Base-by-base conservation (phyloP, 805 yeast species). In the Pichia ethanolica region DNA sequence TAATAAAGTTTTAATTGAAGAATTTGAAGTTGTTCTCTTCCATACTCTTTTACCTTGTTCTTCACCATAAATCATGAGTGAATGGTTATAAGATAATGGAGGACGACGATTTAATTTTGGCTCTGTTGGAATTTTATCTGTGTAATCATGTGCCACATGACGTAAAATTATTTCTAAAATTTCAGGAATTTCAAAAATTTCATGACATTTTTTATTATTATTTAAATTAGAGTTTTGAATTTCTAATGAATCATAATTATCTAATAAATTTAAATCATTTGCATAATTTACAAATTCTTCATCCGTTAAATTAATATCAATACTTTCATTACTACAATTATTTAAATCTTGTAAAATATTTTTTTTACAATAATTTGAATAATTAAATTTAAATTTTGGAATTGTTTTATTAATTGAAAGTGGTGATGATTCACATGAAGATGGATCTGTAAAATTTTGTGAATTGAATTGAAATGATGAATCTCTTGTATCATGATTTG, bases 141-240 rank as follows among this genome's bases (percentile, higher is more conserved):
- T 42, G 45, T 60, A 65, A 52, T 73, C 77, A 28, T 68, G 64
- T 49, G 84, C 89, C n/a, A 84, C 83, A 60, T 71, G 79, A 28
- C 70, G 67, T 26, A 87, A 65, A 11, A 89, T 85, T 48, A 73
- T 71, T 52, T 71, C 65, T 13, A 89, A 70, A 46, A 89, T 82
- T 63, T 89, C 97, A 0, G 96, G 96, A 35, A 84, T 81, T 45
- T 73, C 71, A 59, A 89, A 84, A 8, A 89, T 83, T 13, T 34
- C 13, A 33, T 52, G 51, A 10, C 11, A 5, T 26, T 34, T 9
- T 5, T 33, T 42, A 13, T 33, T 8, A 25, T 20, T 38, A n/a
- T 12, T 1, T 6, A 12, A 7, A 28, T 5, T 14, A 8, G 42
- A 39, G 34, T 25, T 14, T 8, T 12, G 8, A 27, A n/a, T 39